A percentile compares a stretch with the other conserved stretches of the same genome.
Evolutionary conservation across 495 filamentous ascomycete species (phyloP).

Genomic region (Talaromyces adpressus): DNA sequence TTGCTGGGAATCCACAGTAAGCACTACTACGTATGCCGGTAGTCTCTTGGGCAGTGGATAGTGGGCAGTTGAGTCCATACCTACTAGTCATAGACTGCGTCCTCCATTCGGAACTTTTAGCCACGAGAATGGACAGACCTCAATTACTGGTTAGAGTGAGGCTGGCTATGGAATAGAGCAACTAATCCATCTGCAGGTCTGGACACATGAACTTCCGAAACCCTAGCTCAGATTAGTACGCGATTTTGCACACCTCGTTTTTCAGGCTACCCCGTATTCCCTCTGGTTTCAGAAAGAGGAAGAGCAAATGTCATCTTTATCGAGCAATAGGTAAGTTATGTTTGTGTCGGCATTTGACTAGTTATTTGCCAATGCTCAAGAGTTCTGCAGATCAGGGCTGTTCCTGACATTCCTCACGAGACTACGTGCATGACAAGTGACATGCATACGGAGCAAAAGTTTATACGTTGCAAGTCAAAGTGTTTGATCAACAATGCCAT

Average conservation of each 20-base stretch:
- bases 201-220: not conserved
- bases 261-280: not conserved
- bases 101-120: not conserved
- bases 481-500: not conserved
- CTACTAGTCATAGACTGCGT: too few relatives aligned
- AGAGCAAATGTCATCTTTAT: not conserved
- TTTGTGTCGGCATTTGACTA: not conserved
- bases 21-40: not conserved
- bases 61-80: not conserved
- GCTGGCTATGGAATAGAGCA: not conserved
- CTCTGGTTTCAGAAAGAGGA: not conserved
- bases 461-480: not conserved
- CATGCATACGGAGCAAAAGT: not conserved
- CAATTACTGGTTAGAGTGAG: not conserved
- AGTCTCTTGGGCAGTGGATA: too few relatives aligned
- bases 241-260: not conserved
- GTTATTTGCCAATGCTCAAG: not conserved
- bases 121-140: not conserved
- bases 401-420: not conserved
- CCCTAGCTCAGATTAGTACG: not conserved
- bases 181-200: not conserved
- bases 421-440: not conserved
- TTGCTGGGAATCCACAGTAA: not conserved
- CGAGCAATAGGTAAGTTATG: not conserved
- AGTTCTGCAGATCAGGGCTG: not conserved